These are phyloP conservation scores for Linnemannia elongata DNA, from an alignment of 192 early-diverging fungal species.

Conservation along the genomic window DNA sequence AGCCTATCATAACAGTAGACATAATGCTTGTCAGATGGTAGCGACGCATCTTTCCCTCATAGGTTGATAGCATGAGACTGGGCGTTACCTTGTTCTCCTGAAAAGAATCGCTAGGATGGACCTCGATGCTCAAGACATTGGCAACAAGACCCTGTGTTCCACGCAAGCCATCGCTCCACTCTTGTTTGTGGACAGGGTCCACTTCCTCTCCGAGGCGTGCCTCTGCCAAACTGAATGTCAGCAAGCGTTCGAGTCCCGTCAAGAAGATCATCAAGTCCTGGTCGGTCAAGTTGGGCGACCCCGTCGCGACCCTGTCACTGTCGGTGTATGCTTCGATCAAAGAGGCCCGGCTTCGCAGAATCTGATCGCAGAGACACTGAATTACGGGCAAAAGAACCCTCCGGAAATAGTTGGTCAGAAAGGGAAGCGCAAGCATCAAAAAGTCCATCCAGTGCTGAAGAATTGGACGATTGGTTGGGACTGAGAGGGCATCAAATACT, in stretches of 20 bases:
- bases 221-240: conserved; percentile 50
- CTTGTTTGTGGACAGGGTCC: conserved; percentile 44
- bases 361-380: conserved; percentile 73
- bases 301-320: neutral
- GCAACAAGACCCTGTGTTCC: conserved; percentile 45
- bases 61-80: neutral
- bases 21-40: neutral
- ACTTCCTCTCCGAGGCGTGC: conserved; percentile 52
- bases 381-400: conserved; percentile 73
- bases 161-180: conserved; percentile 47
- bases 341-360: conserved; percentile 49
- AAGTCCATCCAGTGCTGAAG: conserved; percentile 86
- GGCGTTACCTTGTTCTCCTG: conserved; percentile 46
- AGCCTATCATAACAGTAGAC: conserved; percentile 35
- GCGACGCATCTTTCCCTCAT: neutral
- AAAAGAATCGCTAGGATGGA: conserved; percentile 45
- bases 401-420: conserved; percentile 72
- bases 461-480: conserved; percentile 72
- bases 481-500: conserved; percentile 70
- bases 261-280: conserved; percentile 56
- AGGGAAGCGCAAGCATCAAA: conserved; percentile 71
- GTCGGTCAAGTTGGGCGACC: conserved; percentile 37
- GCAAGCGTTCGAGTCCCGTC: conserved; percentile 44
- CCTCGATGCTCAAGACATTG: conserved; percentile 47
- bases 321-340: conserved; percentile 31